Base-by-base conservation (phyloP, 768 basidiomycete genomes). In the Scleroderma citrinum region DNA sequence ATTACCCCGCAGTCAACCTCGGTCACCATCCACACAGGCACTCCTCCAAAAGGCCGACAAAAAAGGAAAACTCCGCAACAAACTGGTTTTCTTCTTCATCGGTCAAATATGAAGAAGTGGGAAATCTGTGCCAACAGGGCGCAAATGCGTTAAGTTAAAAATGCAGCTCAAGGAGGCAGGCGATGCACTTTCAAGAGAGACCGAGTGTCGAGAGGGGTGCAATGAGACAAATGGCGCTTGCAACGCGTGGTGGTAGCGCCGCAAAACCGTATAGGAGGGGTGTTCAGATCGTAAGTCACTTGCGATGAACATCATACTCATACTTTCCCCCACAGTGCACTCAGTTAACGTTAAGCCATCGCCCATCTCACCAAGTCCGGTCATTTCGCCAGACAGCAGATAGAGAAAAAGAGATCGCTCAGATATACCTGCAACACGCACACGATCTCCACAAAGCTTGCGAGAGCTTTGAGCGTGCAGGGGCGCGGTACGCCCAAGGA, bases 191-290 rank as follows among this genome's bases (percentile, higher is more conserved):
- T 80, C 92, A 36, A 80, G 87, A 56, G 96, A 98, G 63, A 96
- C 95, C 1, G 93, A 97, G 59, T 96, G 93, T 66, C 80, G 93
- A 58, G 85, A 94, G 69, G 82, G 83, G 52, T 85, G 82, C 59
- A 85, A 87, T 41, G 95, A 98, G 69, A 69, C 65, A 40, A 92
- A 92, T 56, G 96, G 98, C 57, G 94, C 95, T 17, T 87, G 93
- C 17, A 95, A 94, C 63, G 94, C 94, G 8, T 98, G 87, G 86
- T 97, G 95, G 90, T n/a, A 96, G 95, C 64, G 94, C 96, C 12
- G 85, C 91, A 30, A 98, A 98, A 71, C 83, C 87, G 11, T 99
- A 89, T 75, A 99, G 97, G 75, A 78, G 87, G 68, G 86, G 83
- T 82, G 77, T 65, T 92, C 77, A 26, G 87, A 92, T 57, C 73